These are phyloP conservation scores for Colletotrichum salicis DNA, from an alignment of 2,329 filamentous ascomycete species.

Conservation along the genomic window DNA sequence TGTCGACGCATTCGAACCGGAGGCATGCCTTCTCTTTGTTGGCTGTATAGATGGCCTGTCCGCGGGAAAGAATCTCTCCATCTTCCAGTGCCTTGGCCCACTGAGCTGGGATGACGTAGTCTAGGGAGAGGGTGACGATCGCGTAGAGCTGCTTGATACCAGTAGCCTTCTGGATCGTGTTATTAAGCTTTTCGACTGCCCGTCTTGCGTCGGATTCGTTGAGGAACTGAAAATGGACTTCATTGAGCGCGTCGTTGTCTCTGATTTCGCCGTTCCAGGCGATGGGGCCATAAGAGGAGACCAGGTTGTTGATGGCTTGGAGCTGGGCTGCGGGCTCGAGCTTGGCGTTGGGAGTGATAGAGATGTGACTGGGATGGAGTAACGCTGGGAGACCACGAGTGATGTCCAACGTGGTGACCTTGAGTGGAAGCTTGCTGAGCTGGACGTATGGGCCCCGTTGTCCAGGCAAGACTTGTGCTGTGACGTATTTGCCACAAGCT, in stretches of 20 bases:
- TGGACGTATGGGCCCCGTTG: neutral
- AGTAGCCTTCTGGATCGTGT: neutral
- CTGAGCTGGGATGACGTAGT: neutral
- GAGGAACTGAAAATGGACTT: too few relatives aligned
- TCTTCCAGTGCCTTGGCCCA: neutral
- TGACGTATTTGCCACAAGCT: neutral
- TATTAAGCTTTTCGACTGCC: neutral
- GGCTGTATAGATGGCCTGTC: too few relatives aligned
- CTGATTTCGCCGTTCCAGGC: too few relatives aligned
- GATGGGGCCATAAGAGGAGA: neutral
- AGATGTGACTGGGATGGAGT: neutral
- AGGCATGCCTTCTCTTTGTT: too few relatives aligned
- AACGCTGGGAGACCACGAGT: neutral
- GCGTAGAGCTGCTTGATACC: neutral
- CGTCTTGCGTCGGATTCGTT: neutral
- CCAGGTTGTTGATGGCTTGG: neutral
- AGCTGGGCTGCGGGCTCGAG: neutral
- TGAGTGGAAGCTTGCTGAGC: neutral
- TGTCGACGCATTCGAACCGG: too few relatives aligned
- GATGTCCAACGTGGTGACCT: neutral
- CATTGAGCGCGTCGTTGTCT: too few relatives aligned
- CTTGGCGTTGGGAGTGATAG: neutral
- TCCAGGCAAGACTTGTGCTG: neutral
- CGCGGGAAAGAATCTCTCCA: too few relatives aligned
- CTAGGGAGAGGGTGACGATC: neutral